Percentiles rank a stretch among this genome's conserved stretches.
These are phyloP conservation scores for Colletotrichum spaethianum DNA, from an alignment of 2,329 filamentous ascomycete genomes.

Conservation along the genomic window DNA sequence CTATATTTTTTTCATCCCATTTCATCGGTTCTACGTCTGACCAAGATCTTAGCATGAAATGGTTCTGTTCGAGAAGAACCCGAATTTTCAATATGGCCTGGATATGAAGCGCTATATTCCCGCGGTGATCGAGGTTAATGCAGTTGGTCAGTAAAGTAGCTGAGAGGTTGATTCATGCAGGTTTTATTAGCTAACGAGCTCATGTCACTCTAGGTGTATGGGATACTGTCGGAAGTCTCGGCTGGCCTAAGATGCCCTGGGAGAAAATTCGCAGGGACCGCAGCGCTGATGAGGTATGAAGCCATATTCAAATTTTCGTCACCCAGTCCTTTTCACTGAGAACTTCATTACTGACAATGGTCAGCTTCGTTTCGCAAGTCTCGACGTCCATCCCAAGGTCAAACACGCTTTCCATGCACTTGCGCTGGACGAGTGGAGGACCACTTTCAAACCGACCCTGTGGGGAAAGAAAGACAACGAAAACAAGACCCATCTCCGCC, in stretches of 20 bases:
- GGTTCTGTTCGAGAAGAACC: constrained; percentile 18
- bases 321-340: accelerated
- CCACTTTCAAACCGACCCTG: constrained; percentile 48
- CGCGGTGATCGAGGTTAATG: constrained; percentile 6
- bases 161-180: accelerated
- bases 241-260: constrained; percentile 44
- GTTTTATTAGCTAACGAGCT: not conserved
- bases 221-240: constrained; percentile 64
- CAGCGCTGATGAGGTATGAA: constrained; percentile 30
- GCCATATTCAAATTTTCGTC: accelerated
- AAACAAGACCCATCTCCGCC: constrained; percentile 40
- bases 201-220: constrained; percentile 57
- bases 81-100: constrained; percentile 8
- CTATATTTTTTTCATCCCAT: not conserved
- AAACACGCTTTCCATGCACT: constrained; percentile 70
- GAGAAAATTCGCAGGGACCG: constrained; percentile 23
- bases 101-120: not conserved
- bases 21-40: too few species aligned
- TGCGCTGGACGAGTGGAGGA: constrained; percentile 66
- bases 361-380: constrained; percentile 42
- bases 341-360: not conserved
- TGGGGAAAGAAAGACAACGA: constrained; percentile 45
- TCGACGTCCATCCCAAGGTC: constrained; percentile 49
- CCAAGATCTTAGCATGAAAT: constrained; percentile 15
- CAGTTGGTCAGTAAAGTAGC: constrained; percentile 11